Evolutionary conservation across 371 early-diverging fungal genomes (phyloP).

Genomic region (Globomyces sp.): DNA sequence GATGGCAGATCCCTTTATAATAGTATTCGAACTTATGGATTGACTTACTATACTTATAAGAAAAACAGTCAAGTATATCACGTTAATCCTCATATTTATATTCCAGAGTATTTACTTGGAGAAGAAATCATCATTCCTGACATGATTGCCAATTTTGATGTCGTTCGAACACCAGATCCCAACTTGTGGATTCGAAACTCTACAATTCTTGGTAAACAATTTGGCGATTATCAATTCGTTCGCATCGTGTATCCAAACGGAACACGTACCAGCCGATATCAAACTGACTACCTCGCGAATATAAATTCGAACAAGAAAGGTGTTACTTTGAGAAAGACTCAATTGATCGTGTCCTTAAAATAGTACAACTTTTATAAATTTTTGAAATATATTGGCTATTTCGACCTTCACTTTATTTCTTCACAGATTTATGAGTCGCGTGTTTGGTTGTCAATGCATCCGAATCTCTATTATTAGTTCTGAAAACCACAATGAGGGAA

Average conservation of each 20-base stretch:
- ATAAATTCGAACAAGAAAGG: constrained; percentile 1
- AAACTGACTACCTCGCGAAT: constrained; percentile 4
- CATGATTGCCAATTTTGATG: constrained; percentile 17
- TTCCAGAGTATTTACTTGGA: constrained; percentile 16
- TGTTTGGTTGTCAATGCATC: no score
- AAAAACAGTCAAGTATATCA: not conserved
- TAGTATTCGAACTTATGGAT: constrained; percentile 14
- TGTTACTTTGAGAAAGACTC: not conserved
- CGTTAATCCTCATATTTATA: constrained; percentile 9
- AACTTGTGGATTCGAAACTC: constrained; percentile 13
- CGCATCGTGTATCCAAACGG: constrained; percentile 18
- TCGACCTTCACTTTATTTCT: no score
- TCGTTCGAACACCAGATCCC: constrained; percentile 17
- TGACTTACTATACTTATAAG: constrained; percentile 13
- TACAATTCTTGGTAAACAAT: constrained; percentile 4
- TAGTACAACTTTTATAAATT: no score
- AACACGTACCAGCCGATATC: constrained; percentile 11
- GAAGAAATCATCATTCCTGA: constrained; percentile 14
- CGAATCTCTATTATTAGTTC: no score
- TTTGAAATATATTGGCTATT: no score
- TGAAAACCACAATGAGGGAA: no score
- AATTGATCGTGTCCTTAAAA: not conserved
- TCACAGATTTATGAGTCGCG: no score
- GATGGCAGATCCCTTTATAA: constrained; percentile 16
- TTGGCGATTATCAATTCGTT: constrained; percentile 12